Evolutionary conservation across 345 rosid species (phyloP).

Genomic region (Arabis alpina): DNA sequence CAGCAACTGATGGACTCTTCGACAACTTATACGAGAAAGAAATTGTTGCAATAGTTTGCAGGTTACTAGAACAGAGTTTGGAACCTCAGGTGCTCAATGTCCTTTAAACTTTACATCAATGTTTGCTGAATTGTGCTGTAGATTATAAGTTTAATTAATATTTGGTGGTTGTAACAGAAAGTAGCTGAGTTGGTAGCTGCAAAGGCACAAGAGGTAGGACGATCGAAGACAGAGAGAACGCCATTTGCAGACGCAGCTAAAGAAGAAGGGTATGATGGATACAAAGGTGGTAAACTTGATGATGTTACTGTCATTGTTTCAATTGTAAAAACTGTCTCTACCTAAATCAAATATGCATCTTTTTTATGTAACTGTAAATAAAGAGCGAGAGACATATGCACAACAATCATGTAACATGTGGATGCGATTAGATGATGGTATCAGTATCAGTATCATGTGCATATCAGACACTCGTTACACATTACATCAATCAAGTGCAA

Average conservation of each 20-base stretch:
- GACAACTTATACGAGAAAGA: constrained; percentile 75
- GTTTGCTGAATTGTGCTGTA: constrained; percentile 22
- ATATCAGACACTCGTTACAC: too few relatives aligned
- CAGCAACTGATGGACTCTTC: constrained; percentile 77
- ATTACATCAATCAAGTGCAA: too few relatives aligned
- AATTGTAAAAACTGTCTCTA: constrained; percentile 36
- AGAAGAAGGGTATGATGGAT: constrained; percentile 68
- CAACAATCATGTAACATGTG: too few relatives aligned
- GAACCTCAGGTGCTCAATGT: constrained; percentile 60
- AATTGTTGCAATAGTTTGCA: constrained; percentile 54
- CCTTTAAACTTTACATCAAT: constrained; percentile 6
- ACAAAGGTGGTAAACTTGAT: constrained; percentile 67
- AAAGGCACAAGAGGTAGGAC: constrained; percentile 61
- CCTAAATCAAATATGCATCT: constrained; percentile 3
- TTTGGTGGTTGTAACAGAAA: constrained; percentile 48
- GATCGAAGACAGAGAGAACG: constrained; percentile 45
- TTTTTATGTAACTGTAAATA: not conserved
- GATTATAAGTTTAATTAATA: not conserved
- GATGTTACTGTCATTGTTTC: constrained; percentile 69
- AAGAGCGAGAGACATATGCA: too few relatives aligned
- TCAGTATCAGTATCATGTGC: too few relatives aligned
- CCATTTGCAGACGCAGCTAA: constrained; percentile 77
- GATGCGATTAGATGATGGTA: too few relatives aligned
- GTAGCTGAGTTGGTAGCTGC: constrained; percentile 62
- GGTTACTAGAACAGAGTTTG: constrained; percentile 49